A percentile compares a stretch with the other conserved stretches of the same genome.
Conservation (phyloP, 257 asterid species). For the Jacaranda mimosifolia region DNA sequence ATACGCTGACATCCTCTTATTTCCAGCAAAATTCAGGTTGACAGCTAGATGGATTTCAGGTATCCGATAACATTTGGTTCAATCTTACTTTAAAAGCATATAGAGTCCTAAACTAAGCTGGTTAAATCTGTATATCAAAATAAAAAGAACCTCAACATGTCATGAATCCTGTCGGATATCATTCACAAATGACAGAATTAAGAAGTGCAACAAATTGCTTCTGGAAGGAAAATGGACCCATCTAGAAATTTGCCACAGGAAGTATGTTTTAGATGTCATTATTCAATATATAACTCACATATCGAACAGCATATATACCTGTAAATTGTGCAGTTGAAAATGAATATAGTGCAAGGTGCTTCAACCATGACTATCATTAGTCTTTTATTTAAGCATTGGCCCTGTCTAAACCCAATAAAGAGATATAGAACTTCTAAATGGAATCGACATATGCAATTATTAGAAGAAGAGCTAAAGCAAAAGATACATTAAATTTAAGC, state of each 20-base stretch:
- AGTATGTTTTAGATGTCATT: not conserved
- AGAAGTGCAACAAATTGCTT: not conserved
- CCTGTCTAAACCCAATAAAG: not conserved
- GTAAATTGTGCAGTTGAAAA: not conserved
- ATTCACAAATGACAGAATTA: not conserved
- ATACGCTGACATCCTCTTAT: not conserved
- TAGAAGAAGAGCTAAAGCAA: not conserved
- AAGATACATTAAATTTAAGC: conserved; percentile 6
- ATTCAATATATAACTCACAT: not conserved
- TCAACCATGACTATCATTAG: not conserved
- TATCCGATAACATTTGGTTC: not conserved
- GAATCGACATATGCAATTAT: not conserved
- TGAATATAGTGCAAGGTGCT: not conserved
- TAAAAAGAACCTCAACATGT: not conserved
- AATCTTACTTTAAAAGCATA: not conserved
- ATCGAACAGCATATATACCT: not conserved
- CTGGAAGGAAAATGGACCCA: not conserved
- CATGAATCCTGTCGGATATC: not conserved
- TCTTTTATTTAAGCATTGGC: not conserved
- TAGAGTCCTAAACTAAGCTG: not conserved
- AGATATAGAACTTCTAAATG: not conserved
- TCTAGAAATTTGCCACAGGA: not conserved
- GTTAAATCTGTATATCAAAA: not conserved
- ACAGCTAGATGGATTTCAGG: not conserved
- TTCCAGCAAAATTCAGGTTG: not conserved